phyloP scores from a whole-genome alignment of 2,329 filamentous ascomycete species.

The Verticillium longisporum region DNA sequence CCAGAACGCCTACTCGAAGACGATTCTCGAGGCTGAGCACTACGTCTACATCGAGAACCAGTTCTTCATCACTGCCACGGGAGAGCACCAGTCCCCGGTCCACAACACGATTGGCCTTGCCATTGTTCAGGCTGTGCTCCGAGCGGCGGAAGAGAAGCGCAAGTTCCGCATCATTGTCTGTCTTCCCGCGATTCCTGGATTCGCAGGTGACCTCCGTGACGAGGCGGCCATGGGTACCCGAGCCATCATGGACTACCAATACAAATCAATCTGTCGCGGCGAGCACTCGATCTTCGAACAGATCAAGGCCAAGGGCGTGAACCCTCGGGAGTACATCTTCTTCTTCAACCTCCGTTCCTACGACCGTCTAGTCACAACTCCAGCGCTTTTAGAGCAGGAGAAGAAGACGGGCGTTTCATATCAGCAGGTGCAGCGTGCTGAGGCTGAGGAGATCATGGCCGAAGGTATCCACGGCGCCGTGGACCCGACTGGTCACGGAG shows the following conservation, averaged over 20 bases:
- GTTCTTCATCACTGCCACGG: slow-evolving; percentile 95
- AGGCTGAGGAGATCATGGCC: slow-evolving; percentile 84
- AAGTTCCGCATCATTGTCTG: slow-evolving; percentile 89
- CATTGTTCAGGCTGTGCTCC: slow-evolving; percentile 84
- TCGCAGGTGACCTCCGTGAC: slow-evolving; percentile 82
- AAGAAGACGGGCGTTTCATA: slow-evolving; percentile 78
- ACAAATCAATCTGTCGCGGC: slow-evolving; percentile 89
- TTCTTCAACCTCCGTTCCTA: slow-evolving; percentile 92
- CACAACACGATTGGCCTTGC: slow-evolving; percentile 82
- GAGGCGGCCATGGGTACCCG: slow-evolving; percentile 78
- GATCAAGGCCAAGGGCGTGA: slow-evolving; percentile 63
- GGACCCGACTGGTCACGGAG: slow-evolving; percentile 23
- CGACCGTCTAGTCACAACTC: slow-evolving; percentile 82
- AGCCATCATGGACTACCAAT: slow-evolving; percentile 98
- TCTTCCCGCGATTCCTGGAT: slow-evolving; percentile 88
- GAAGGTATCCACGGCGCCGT: slow-evolving; percentile 58
- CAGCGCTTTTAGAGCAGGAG: slow-evolving; percentile 66
- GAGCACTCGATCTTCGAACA: slow-evolving; percentile 85
- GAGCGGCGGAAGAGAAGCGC: slow-evolving; percentile 71
- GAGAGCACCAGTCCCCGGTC: slow-evolving; percentile 77
- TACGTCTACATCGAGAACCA: slow-evolving; percentile 98
- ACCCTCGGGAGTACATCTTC: slow-evolving; percentile 77
- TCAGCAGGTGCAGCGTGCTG: slow-evolving; percentile 76
- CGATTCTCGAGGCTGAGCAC: slow-evolving; percentile 83
- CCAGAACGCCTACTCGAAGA: slow-evolving; percentile 77